phyloP scores from a whole-genome alignment of 805 yeast genomes.

The Peterozyma toletana region DNA sequence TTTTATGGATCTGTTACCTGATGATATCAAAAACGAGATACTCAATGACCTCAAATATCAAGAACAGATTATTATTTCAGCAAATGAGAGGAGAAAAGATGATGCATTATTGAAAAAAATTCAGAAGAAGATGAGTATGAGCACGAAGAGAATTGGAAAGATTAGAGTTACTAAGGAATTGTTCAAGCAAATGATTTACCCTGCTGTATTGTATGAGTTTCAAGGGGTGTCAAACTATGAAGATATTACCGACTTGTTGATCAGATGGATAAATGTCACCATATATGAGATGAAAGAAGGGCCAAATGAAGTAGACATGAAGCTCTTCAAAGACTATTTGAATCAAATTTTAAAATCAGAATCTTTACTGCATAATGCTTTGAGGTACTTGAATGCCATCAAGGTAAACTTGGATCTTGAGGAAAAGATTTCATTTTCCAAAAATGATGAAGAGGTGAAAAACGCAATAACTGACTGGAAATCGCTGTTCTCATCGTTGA shows the following conservation, averaged over 20 bases:
- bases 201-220: neutral
- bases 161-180: slow-evolving; percentile 1
- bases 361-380: neutral
- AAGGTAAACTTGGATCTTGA: neutral
- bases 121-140: neutral
- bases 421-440: neutral
- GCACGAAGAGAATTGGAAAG: neutral
- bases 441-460: neutral
- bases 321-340: neutral
- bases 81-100: neutral
- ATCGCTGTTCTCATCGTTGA: neutral
- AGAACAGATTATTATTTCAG: neutral
- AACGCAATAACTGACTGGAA: neutral
- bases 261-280: neutral
- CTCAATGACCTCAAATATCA: slow-evolving; percentile 1
- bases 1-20: neutral
- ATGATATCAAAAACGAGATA: neutral
- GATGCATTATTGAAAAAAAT: neutral
- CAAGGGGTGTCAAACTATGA: neutral
- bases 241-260: neutral
- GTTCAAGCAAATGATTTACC: slow-evolving; percentile 1
- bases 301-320: slow-evolving; percentile 1
- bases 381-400: neutral
- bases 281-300: neutral
- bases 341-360: neutral